These are phyloP conservation scores for Lentinula sp. DNA, from an alignment of 768 basidiomycete species.

Conservation along the genomic window DNA sequence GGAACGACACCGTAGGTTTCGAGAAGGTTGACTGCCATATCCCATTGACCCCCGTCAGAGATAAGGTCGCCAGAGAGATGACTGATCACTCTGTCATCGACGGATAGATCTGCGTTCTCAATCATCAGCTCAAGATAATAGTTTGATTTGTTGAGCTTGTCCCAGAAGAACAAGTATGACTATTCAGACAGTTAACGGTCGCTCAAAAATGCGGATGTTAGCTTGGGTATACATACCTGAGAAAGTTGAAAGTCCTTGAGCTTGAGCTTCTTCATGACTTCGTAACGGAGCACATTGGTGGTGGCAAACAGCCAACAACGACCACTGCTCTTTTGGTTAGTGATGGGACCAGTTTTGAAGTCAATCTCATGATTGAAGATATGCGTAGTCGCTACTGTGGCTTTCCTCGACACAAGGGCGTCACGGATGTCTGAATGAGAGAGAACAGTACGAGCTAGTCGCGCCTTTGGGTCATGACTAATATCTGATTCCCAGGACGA, in stretches of 20 bases:
- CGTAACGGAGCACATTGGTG: constrained; percentile 79
- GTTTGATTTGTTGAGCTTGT: constrained; percentile 92
- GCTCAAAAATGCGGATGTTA: constrained; percentile 4
- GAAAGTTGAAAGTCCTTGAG: constrained; percentile 88
- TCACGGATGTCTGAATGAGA: constrained; percentile 60
- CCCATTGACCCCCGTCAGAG: constrained; percentile 93
- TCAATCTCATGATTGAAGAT: constrained; percentile 81
- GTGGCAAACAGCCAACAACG: constrained; percentile 96
- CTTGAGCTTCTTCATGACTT: constrained; percentile 80
- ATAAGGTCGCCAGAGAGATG: constrained; percentile 75
- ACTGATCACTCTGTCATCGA: constrained; percentile 79
- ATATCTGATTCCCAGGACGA: constrained; percentile 63
- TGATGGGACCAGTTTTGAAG: constrained; percentile 79
- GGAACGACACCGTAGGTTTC: constrained; percentile 87
- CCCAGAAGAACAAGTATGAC: constrained; percentile 94
- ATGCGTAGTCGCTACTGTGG: constrained; percentile 59
- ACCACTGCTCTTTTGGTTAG: constrained; percentile 83
- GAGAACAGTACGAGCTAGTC: constrained; percentile 74
- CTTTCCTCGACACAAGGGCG: constrained; percentile 57
- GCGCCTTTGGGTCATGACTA: constrained; percentile 49
- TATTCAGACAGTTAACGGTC: constrained; percentile 19
- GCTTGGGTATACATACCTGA: constrained; percentile 46
- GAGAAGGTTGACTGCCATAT: constrained; percentile 63
- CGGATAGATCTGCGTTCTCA: constrained; percentile 68
- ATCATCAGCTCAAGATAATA: constrained; percentile 89